phyloP scores from a whole-genome alignment of 2,329 filamentous ascomycete genomes.

The Curvularia eragrostidis region DNA sequence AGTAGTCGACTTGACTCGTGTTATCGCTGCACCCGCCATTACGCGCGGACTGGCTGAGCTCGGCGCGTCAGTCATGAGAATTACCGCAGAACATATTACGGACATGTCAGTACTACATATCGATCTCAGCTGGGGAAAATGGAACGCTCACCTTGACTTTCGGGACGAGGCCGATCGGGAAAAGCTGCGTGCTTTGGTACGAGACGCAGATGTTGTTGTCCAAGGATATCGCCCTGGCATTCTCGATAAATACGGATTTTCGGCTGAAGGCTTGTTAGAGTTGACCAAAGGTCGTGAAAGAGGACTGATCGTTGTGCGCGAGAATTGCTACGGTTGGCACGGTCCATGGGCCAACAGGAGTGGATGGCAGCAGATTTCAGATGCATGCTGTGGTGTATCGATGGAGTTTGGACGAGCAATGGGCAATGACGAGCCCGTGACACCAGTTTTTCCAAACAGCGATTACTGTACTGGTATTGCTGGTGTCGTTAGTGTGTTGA shows the following conservation, averaged over 20 bases:
- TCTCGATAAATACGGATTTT: conserved; percentile 57
- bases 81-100: conserved; percentile 51
- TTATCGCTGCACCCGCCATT: conserved; percentile 59
- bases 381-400: conserved; percentile 56
- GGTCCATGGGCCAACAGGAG: conserved; percentile 56
- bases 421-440: conserved; percentile 55
- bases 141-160: conserved; percentile 56
- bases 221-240: conserved; percentile 59
- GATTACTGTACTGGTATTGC: conserved; percentile 56
- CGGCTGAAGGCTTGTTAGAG: conserved; percentile 51
- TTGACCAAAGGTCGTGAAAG: conserved; percentile 50
- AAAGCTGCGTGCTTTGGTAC: conserved; percentile 52
- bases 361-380: conserved; percentile 63
- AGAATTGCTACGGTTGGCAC: conserved; percentile 63
- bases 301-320: conserved; percentile 57
- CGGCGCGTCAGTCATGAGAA: conserved; percentile 57
- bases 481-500: conserved; percentile 52
- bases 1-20: conserved; percentile 58
- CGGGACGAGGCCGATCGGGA: conserved; percentile 48
- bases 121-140: conserved; percentile 61
- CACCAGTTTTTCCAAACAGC: conserved; percentile 54
- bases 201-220: conserved; percentile 59
- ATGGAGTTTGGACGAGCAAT: conserved; percentile 57
- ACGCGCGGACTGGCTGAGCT: conserved; percentile 54
- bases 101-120: conserved; percentile 53